Evolutionary conservation across 768 basidiomycete species (phyloP), one percentile per base, ranked within the genome.

Genomic region (Leucosporidium yakuticum): DNA sequence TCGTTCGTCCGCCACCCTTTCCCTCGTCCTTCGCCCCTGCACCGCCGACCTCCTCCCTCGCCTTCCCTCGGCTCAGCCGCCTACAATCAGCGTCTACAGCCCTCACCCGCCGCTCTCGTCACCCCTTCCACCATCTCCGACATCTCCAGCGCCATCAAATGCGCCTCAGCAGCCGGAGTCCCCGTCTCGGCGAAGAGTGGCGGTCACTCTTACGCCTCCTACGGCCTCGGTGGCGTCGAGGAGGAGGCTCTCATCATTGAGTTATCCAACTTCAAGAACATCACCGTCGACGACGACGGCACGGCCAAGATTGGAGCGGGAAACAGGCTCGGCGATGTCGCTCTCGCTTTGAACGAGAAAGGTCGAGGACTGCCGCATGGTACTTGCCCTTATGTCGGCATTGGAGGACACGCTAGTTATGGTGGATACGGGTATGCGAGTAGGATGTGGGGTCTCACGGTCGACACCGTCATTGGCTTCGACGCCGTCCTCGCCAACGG

Each of bases 391-490:
- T 76, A 71, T 49, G 78, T 79, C 27, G 73, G 77, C 0, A 71
- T 75, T 4, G 69, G 73, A 2, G 72, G 67, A 2, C 65, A 73
- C 58, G 56, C 58, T 14, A 57, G 53, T 2, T 69, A 55, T 36
- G 62, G 55, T 7, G 55, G 55, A 29, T 57, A 83, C 61, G 84
- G 84, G 1, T 82, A 80, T 64, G 83, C 84, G 15, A 57, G 62
- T 5, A 8, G 84, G 82, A 21, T 80, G 66, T 84, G 83, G 81
- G 85, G 85, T 3, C 79, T 85, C 6, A 78, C 82, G 0, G 74
- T 84, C 6, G 85, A 86, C 73, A 79, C 77, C 0, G 79, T 85
- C n/a, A 63, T 77, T 68, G 82, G 82, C 79, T 39, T 69, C 63
- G 68, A 75, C 61, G 49, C 65, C 66, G 63, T 77, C 74, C 67